Conservation (phyloP, 768 basidiomycete species). For the Collybiopsis luxurians region DNA sequence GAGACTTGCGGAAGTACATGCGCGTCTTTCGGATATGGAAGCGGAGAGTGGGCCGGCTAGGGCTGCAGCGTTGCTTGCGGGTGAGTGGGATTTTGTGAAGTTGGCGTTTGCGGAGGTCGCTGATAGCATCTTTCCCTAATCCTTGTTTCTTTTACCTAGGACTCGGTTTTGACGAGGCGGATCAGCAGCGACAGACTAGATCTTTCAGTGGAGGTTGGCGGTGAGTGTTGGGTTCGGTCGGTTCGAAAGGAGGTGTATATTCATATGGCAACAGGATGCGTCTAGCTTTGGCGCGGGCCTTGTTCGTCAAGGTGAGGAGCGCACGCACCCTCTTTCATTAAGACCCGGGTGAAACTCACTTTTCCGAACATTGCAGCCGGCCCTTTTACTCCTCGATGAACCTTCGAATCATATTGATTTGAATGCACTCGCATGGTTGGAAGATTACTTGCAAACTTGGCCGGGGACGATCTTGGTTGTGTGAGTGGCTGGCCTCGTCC, state of each 20-base stretch:
- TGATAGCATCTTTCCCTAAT: not conserved
- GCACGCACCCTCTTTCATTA: not conserved
- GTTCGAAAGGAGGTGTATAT: too few species aligned
- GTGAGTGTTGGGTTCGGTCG: conserved; percentile 36
- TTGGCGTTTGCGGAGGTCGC: too few species aligned
- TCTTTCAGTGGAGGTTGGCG: conserved; percentile 97
- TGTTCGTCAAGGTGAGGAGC: conserved; percentile 92
- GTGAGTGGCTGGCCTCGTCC: too few species aligned
- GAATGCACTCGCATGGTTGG: conserved; percentile 96
- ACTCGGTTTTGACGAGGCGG: conserved; percentile 86
- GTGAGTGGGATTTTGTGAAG: too few species aligned
- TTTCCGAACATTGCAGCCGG: not conserved
- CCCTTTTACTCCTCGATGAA: conserved; percentile 7
- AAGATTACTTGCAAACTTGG: conserved; percentile 98
- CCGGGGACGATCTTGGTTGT: conserved; percentile 89
- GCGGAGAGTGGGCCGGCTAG: conserved; percentile 96
- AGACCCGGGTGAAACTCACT: not conserved
- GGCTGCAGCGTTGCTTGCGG: conserved; percentile 86
- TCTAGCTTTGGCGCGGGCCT: conserved; percentile 88
- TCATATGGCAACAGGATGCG: too few species aligned
- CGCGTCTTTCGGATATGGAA: conserved; percentile 94
- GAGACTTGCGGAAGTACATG: conserved; percentile 85
- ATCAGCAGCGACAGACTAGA: conserved; percentile 79
- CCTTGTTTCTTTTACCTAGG: conserved; percentile 39
- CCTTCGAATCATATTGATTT: conserved; percentile 52